Evolutionary conservation across 495 filamentous ascomycete genomes (phyloP), one percentile per base, ranked within the genome.

Genomic region (Penicillium roqueforti): DNA sequence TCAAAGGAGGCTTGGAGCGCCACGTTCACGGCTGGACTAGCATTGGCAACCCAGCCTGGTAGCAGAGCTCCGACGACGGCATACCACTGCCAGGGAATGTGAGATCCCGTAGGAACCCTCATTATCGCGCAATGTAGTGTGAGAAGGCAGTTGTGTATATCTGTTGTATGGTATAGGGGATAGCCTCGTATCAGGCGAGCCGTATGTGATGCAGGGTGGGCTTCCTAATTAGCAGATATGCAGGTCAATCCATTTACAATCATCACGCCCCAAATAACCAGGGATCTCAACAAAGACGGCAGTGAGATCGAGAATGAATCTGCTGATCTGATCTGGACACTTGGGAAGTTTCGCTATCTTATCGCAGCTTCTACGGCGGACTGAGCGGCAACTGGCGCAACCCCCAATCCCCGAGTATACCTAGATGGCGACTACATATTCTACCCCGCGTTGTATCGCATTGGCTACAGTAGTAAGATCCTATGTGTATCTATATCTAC

Each of bases 1-100:
- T 79, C 74, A 67, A 89, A 90, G 18, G 87, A 87, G 51, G 87
- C 82, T 63, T 81, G 78, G 11, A 90, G 71, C 22, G 82, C 84
- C 37, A 89, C 87, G 70, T 85, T 86, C 58, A 89, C 77, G 9
- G 81, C 72, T 11, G 82, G 70, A 38, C 67, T 72, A 23, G 73
- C 68, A 42, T 53, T 61, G 23, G 51, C 71, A 20, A 69, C n/a
- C 18, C 58, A 57, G 23, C 61, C 58, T 31, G 71, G 61, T 16
- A 67, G 18, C n/a, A 58, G 19, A 50, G 60, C 56, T 16, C 62
- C 58, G 6, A 71, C 29, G 10, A 59, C 60, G 31, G 61, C 59
- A 31, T 59, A 65, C 46, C 70, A 65, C 55, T 60, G 62, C 71
- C 70, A 73, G 54, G 68, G 66, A 36, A 56, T 57, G 56, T 55